Percentiles rank a stretch among this genome's conserved stretches.
Conservation (phyloP, 2,329 filamentous ascomycete genomes). For the Sporothrix luriei region DNA sequence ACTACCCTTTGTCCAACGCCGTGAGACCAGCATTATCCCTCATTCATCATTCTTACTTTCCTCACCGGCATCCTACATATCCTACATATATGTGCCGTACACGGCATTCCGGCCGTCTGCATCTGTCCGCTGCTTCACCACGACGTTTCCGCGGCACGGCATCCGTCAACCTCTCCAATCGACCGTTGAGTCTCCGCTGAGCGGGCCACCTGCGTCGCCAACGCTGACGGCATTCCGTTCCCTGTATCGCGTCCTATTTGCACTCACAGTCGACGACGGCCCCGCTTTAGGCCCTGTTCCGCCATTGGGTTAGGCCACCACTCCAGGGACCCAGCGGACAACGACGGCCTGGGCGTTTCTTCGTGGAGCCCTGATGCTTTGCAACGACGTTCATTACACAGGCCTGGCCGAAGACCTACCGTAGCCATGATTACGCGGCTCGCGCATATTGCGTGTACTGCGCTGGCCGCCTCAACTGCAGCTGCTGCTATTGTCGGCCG, state of each 20-base stretch:
- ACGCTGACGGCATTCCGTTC: not conserved
- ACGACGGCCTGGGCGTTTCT: not conserved
- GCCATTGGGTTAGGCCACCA: not conserved
- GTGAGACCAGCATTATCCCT: not conserved
- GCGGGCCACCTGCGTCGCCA: conserved; percentile 3
- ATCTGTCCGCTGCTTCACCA: not conserved
- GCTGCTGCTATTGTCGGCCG: not conserved
- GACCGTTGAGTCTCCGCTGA: conserved; percentile 2
- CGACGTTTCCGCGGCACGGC: not conserved
- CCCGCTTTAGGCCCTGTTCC: not conserved
- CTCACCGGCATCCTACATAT: conserved; percentile 17
- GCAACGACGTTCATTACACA: not conserved
- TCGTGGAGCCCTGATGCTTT: not conserved
- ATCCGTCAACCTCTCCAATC: not conserved
- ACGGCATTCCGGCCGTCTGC: not conserved
- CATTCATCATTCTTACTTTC: not conserved
- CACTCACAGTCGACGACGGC: not conserved
- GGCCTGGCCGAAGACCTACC: not conserved
- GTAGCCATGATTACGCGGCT: conserved; percentile 29
- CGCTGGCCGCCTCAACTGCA: conserved; percentile 29
- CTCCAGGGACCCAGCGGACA: not conserved
- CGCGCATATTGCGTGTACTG: conserved; percentile 23
- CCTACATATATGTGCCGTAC: conserved; percentile 12
- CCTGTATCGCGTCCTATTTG: not conserved
- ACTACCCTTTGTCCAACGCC: not conserved